A percentile compares a stretch with the other conserved stretches of the same genome.
These are phyloP conservation scores for Calonectria henricotiae DNA, from an alignment of 2,329 filamentous ascomycete species.

Conservation along the genomic window DNA sequence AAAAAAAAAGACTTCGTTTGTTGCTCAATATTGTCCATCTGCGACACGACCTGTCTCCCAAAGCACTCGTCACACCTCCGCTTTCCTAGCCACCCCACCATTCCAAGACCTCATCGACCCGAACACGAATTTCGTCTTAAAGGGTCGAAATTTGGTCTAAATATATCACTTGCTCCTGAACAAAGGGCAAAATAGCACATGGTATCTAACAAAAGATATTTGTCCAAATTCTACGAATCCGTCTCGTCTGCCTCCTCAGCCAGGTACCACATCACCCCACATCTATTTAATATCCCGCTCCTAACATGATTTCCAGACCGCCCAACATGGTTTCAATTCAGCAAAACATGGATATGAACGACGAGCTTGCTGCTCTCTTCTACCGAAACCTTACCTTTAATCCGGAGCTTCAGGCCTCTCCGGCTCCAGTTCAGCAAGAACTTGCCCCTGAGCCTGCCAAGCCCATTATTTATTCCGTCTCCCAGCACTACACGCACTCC, in stretches of 20 bases:
- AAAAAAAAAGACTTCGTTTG: slow-evolving; percentile 48
- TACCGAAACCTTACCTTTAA: slow-evolving; percentile 81
- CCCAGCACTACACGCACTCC: slow-evolving; percentile 89
- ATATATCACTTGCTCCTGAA: slow-evolving; percentile 16
- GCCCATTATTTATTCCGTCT: slow-evolving; percentile 80
- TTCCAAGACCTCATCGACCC: slow-evolving; percentile 36
- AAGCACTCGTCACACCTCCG: slow-evolving; percentile 44
- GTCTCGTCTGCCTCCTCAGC: slow-evolving; percentile 20
- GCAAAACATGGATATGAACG: slow-evolving; percentile 76
- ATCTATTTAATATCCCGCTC: slow-evolving; percentile 13
- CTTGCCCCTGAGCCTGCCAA: slow-evolving; percentile 57
- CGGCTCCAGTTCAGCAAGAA: slow-evolving; percentile 45
- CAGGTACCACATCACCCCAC: slow-evolving; percentile 40
- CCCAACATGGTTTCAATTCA: slow-evolving; percentile 61
- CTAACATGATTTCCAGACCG: slow-evolving; percentile 42
- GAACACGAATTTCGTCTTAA: slow-evolving; percentile 24
- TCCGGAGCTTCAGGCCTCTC: slow-evolving; percentile 56
- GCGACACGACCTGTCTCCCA: slow-evolving; percentile 41
- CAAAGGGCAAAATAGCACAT: background rate
- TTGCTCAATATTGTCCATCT: slow-evolving; percentile 40
- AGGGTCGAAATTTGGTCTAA: slow-evolving; percentile 25
- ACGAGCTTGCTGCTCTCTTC: slow-evolving; percentile 88
- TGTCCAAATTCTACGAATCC: background rate
- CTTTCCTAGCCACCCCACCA: slow-evolving; percentile 44
- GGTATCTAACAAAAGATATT: slow-evolving; percentile 23